Evolutionary conservation across 768 basidiomycete species (phyloP).

Genomic region (Asterophora lycoperdoides): DNA sequence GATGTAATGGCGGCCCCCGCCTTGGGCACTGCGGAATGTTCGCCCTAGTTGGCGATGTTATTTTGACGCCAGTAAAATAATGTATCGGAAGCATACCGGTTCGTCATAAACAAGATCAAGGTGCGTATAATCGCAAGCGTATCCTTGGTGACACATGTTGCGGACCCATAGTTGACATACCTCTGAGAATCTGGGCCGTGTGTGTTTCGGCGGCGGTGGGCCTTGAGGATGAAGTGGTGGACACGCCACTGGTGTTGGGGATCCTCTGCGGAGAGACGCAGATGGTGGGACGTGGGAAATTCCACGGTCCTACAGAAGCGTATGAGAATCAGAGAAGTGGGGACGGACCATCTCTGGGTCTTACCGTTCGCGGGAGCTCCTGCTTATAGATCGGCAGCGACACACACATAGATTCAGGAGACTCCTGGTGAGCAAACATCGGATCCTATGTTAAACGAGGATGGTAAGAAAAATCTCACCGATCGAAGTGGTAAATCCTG

Average conservation of each 20-base stretch:
- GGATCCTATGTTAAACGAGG: too few species aligned
- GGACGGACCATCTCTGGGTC: background rate
- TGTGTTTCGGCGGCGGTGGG: constrained; percentile 5
- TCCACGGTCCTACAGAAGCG: too few species aligned
- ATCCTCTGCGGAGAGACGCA: too few species aligned
- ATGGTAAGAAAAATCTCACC: too few species aligned
- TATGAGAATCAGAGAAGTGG: background rate
- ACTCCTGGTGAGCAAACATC: too few species aligned
- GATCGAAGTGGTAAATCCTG: too few species aligned
- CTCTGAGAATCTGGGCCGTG: constrained; percentile 16
- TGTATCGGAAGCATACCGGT: constrained; percentile 9
- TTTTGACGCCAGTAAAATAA: background rate
- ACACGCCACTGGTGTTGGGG: too few species aligned
- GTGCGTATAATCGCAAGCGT: constrained; percentile 23
- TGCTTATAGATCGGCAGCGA: background rate
- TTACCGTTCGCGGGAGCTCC: background rate
- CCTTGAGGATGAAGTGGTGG: too few species aligned
- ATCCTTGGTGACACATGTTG: constrained; percentile 20
- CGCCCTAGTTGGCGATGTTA: background rate
- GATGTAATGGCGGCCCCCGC: too few species aligned
- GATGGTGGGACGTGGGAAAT: too few species aligned
- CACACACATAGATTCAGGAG: too few species aligned
- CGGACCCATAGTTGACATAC: constrained; percentile 31
- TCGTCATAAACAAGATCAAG: constrained; percentile 21
- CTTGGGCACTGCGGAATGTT: too few species aligned